These are phyloP conservation scores for Xylariaceae sp. DNA, from an alignment of 2,329 filamentous ascomycete genomes.

Conservation along the genomic window DNA sequence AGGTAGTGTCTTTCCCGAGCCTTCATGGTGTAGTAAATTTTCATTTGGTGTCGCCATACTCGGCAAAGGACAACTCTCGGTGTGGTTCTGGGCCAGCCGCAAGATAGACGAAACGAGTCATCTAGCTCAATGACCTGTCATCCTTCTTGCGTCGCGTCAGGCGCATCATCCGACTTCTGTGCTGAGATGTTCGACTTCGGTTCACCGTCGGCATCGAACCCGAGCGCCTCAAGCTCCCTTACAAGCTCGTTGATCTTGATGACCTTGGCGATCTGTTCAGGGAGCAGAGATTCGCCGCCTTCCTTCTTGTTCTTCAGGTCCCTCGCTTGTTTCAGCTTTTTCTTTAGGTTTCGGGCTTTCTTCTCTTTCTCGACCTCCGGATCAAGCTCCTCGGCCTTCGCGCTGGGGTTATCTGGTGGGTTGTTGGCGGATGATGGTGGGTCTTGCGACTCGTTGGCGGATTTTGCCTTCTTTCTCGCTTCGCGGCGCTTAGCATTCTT, in stretches of 20 bases:
- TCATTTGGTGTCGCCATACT: neutral
- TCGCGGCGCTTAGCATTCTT: constrained; percentile 84
- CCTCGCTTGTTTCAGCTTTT: constrained; percentile 92
- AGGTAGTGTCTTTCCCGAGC: neutral
- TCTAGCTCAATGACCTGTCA: constrained; percentile 6
- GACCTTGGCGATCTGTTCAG: constrained; percentile 96
- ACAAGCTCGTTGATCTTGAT: constrained; percentile 96
- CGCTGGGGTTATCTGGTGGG: constrained; percentile 34
- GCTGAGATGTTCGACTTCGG: constrained; percentile 36
- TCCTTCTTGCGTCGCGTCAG: constrained; percentile 17
- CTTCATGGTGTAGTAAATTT: neutral
- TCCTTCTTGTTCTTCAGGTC: constrained; percentile 92
- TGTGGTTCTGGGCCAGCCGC: neutral
- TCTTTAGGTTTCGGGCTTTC: constrained; percentile 86
- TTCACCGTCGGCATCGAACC: constrained; percentile 80
- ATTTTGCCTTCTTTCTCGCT: constrained; percentile 58
- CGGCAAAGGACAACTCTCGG: neutral
- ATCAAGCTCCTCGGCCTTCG: constrained; percentile 54
- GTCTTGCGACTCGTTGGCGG: constrained; percentile 61
- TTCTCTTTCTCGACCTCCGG: constrained; percentile 83
- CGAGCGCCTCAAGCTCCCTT: constrained; percentile 80
- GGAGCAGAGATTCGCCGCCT: constrained; percentile 77
- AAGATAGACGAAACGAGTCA: neutral
- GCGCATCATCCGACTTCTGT: constrained; percentile 4
- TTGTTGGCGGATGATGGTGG: constrained; percentile 56